Conservation (phyloP, 352 stramenopile species). For the Pythium apleroticum region DNA sequence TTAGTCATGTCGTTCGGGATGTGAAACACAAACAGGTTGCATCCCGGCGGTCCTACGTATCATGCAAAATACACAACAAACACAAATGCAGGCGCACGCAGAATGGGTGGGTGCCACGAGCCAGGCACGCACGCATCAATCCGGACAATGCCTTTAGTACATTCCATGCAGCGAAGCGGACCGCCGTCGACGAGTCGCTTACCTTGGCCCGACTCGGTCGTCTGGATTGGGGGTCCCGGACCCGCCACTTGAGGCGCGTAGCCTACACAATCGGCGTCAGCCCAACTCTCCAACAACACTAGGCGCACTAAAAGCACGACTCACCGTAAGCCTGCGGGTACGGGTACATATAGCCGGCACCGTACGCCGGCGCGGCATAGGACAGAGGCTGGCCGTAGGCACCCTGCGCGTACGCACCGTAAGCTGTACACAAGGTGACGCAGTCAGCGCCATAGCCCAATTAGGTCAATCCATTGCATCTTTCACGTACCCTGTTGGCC, state of each 20-base stretch:
- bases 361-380: conserved; percentile 69
- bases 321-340: conserved; percentile 81
- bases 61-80: conserved; percentile 33
- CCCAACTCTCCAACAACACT: background rate
- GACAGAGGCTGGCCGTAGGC: conserved; percentile 74
- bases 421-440: conserved; percentile 30
- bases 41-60: conserved; percentile 89
- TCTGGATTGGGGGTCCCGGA: conserved; percentile 86
- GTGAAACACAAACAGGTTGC: conserved; percentile 98
- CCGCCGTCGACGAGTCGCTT: conserved; percentile 18
- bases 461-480: conserved; percentile 8
- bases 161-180: conserved; percentile 15
- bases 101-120: conserved; percentile 20
- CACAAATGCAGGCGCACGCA: conserved; percentile 27
- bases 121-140: conserved; percentile 29
- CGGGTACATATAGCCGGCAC: conserved; percentile 84
- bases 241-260: conserved; percentile 84
- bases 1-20: conserved; percentile 98
- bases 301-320: conserved; percentile 1
- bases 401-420: conserved; percentile 68
- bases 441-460: background rate
- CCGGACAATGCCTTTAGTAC: conserved; percentile 29
- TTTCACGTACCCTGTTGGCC: conserved; percentile 43
- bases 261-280: conserved; percentile 32
- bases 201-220: conserved; percentile 88